Percentiles rank a stretch among this genome's conserved stretches.
phyloP scores from a whole-genome alignment of 1,139 yeast genomes.

The Zygosaccharomyces pseudobailii region DNA sequence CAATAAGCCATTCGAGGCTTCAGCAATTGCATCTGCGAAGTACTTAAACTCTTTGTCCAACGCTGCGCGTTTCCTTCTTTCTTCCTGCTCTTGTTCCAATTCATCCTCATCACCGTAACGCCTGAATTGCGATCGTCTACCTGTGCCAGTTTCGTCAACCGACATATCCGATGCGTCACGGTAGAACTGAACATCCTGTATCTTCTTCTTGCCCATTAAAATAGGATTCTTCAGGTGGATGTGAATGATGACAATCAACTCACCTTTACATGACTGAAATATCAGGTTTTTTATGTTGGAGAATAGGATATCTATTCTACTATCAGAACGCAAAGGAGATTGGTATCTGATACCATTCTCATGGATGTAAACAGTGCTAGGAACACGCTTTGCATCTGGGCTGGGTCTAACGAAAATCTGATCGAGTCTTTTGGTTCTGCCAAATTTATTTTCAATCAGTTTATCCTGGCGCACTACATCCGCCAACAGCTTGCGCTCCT shows the following conservation, averaged over 20 bases:
- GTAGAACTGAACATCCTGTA: slow-evolving; percentile 92
- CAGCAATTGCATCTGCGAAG: slow-evolving; percentile 88
- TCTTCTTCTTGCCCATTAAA: slow-evolving; percentile 93
- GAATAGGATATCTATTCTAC: slow-evolving; percentile 80
- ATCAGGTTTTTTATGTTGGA: slow-evolving; percentile 88
- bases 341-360: slow-evolving; percentile 95
- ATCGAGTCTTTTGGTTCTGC: slow-evolving; percentile 80
- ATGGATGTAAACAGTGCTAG: slow-evolving; percentile 88
- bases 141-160: slow-evolving; percentile 95
- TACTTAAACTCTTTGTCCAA: slow-evolving; percentile 87
- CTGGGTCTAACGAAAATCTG: slow-evolving; percentile 91
- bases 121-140: slow-evolving; percentile 60
- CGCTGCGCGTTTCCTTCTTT: slow-evolving; percentile 83
- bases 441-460: slow-evolving; percentile 71
- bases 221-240: slow-evolving; percentile 89
- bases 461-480: slow-evolving; percentile 94
- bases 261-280: slow-evolving; percentile 95
- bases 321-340: slow-evolving; percentile 75
- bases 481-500: slow-evolving; percentile 86
- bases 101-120: slow-evolving; percentile 98
- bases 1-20: slow-evolving; percentile 71
- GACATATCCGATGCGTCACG: slow-evolving; percentile 96
- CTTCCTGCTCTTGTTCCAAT: slow-evolving; percentile 97
- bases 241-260: slow-evolving; percentile 86
- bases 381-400: slow-evolving; percentile 91